Base-by-base conservation (phyloP, 192 early-diverging fungal genomes). In the Backusella psychrophila region DNA sequence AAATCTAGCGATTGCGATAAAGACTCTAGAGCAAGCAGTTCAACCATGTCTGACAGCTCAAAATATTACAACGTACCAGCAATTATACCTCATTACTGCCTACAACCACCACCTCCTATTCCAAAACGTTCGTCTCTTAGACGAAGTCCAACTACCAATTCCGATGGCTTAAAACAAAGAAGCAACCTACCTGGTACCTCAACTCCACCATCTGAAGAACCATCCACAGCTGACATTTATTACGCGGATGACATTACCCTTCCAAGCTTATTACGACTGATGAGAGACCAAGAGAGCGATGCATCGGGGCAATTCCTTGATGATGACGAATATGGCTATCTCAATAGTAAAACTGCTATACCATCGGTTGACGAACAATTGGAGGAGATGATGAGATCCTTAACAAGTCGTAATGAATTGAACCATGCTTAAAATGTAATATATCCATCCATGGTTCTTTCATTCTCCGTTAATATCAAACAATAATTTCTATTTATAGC, bases 111-210 rank as follows among this genome's bases (percentile, higher is more conserved):
- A 39, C 78, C 78, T 1, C 78, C 78, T 53, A 67, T 80, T 38
- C 78, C 78, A 34, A 69, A 29, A n/a, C 49, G 70, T 41, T 80
- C 78, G 1, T 69, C 78, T 33, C 65, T 72, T n/a, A 70, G 77
- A 46, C 63, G 35, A 33, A 39, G 23, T 2, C 31, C 46, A 35
- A 63, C 56, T 8, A 63, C 21, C 23, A 63, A 63, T 14, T 59
- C 72, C 6, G 46, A 35, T 36, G n/a, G 34, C 4, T 38, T 19
- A 19, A 73, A 68, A 33, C 66, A 34, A 35, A 6, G 35, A 34
- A 35, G n/a, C 56, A 63, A 63, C 4, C 3, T 63, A 29, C 4
- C 56, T 49, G 46, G 19, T 4, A 21, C 6, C 17, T 63, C 56
- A 63, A 63, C 56, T 19, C 19, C 29, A 35, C 66, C 66, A 68